Base-by-base conservation (phyloP, 2,329 filamentous ascomycete genomes). In the Metarhizium humberi region DNA sequence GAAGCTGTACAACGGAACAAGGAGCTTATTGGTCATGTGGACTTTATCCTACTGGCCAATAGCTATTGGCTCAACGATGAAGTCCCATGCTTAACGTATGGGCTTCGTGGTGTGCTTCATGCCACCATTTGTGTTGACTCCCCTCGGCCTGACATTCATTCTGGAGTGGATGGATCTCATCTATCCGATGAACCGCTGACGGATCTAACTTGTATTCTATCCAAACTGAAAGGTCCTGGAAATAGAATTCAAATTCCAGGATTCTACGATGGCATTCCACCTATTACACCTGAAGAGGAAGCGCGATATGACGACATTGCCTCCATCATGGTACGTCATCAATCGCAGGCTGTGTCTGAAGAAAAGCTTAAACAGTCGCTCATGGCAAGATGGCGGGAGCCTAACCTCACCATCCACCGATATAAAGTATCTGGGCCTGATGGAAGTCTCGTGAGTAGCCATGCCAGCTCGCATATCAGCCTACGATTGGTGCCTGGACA, bases 11-110 rank as follows among this genome's bases (percentile, higher is more conserved):
- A 80, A 61, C 80, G 83, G 59, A 84, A 94, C 71, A 95, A 95
- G 69, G 78, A 86, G 14, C 78, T 90, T 29, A 96, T 99, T 62
- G 94, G 94, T 1, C 78, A 89, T 10, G 85, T 99, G 2, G 92
- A 99, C 71, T 97, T 94, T 77, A 94, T 99, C 55, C 75, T 99
- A 36, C 76, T 99, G 42, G 92, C 94, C 25, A 99, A 99, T 75
- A 96, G 92, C 71, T 99, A 99, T 75, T 99, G 94, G 94, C 79
- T 99, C 1, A 91, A 97, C 66, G 92, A 99, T 66, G 87, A 95
- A 61, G 91, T 95, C 2, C 94, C 94, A 0, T 99, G 94, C 67
- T 74, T 99, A 56, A 99, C 94, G 0, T 99, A 99, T 59, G 94
- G 94, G 1, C 79, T 97, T 6, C 84, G 94, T 51, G 94, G 94